phyloP scores from a whole-genome alignment of 106 monocot genomes.

The Dactylorhiza incarnata region DNA sequence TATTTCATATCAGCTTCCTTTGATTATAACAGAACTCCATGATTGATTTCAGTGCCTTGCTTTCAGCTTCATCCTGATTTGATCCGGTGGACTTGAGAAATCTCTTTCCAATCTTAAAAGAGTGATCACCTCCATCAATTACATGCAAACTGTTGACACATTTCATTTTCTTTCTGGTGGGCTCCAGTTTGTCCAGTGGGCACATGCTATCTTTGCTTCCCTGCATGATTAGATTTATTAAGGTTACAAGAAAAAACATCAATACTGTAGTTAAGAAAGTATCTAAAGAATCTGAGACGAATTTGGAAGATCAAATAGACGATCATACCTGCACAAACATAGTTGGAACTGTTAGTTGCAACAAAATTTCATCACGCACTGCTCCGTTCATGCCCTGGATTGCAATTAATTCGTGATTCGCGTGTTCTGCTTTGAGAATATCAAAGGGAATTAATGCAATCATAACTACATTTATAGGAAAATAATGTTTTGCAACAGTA shows the following conservation, averaged over 20 bases:
- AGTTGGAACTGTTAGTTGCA: conserved; percentile 54
- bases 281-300: neutral
- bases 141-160: conserved; percentile 57
- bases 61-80: conserved; percentile 61
- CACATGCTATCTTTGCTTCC: conserved; percentile 81
- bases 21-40: conserved; percentile 29
- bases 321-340: conserved; percentile 78
- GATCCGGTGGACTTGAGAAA: conserved; percentile 39
- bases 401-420: neutral
- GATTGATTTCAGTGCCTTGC: conserved; percentile 41
- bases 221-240: conserved; percentile 26
- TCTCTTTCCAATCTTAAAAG: conserved; percentile 84
- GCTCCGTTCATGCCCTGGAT: conserved; percentile 63
- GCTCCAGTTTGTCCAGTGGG: conserved; percentile 56
- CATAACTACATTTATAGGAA: no score
- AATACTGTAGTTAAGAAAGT: neutral
- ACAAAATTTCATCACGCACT: conserved; percentile 59
- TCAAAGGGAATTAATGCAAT: no score
- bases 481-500: no score
- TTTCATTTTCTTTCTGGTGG: conserved; percentile 68
- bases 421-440: neutral
- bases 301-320: neutral
- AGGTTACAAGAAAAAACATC: neutral
- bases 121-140: conserved; percentile 80
- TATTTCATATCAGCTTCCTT: neutral